Evolutionary conservation across 352 stramenopile genomes (phyloP), one percentile per base, ranked within the genome.

Genomic region (Globisporangium mamillatum): DNA sequence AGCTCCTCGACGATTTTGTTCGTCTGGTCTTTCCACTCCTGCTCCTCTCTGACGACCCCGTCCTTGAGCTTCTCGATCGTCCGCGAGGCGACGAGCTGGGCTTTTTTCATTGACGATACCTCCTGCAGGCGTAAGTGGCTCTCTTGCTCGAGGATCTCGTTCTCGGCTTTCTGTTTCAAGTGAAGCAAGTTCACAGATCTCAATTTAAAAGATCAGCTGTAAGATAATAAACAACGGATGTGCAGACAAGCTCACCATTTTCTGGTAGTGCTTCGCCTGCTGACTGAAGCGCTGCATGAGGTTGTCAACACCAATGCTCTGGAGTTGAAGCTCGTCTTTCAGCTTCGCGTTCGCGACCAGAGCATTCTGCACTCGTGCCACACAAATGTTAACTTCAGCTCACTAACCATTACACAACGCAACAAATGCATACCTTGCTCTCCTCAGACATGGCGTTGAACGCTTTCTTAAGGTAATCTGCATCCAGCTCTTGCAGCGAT

Each of bases 401-500:
- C 14, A 10, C 36, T 60, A 20, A 52, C 52, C 14, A 36, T 57
- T 41, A 57, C 5, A n/a, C 12, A 32, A 9, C 22, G n/a, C 18
- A 10, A 10, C 5, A 9, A 27, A 14, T 9, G 56, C 60, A 16
- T 41, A 88, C 82, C 63, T 93, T 93, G 80, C 85, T 93, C 64
- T 92, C 85, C 62, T 91, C 83, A 1, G 85, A 90, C 85, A 93
- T 92, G 29, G 80, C 85, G 52, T 93, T 88, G 63, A 91, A 93
- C 16, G 85, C 85, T 52, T 91, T 90, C 77, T 92, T 90, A 24
- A 92, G 77, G 48, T 93, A 92, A 38, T 93, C 80, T 41, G 81
- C 83, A 60, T 92, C 85, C 8, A 92, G 73, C 69, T 93, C 85
- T 66, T 91, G 85, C 10, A 93, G 74, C 1, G 83, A 75, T 69